Evolutionary conservation across 495 filamentous ascomycete genomes (phyloP).

Genomic region (Cenococcum geophilum): DNA sequence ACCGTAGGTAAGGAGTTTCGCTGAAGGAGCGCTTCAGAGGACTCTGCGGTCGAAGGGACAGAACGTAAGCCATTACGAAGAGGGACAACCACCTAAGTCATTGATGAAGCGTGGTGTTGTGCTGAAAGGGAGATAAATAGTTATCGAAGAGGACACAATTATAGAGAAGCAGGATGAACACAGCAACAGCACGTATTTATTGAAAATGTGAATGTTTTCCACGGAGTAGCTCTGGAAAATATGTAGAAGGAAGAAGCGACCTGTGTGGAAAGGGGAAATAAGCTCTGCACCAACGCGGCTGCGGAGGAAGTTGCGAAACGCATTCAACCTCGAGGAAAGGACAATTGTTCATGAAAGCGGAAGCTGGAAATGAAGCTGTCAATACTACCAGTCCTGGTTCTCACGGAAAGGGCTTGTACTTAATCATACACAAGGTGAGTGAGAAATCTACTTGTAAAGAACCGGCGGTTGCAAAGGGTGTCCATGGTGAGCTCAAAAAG

Average conservation of each 20-base stretch:
- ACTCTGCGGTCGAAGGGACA: slow-evolving; percentile 32
- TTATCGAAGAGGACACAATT: slow-evolving; percentile 9
- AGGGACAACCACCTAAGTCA: slow-evolving; percentile 13
- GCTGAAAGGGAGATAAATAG: slow-evolving; percentile 30
- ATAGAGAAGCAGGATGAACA: slow-evolving; percentile 6
- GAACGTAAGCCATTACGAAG: slow-evolving; percentile 30
- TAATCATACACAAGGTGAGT: too few relatives aligned
- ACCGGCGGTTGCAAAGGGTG: too few relatives aligned
- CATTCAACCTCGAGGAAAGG: too few relatives aligned
- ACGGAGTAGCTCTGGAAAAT: neutral
- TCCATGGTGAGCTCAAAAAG: too few relatives aligned
- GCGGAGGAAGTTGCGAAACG: too few relatives aligned
- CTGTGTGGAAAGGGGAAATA: neutral
- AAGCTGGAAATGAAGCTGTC: too few relatives aligned
- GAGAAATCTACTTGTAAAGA: too few relatives aligned
- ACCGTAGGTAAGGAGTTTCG: slow-evolving; percentile 29
- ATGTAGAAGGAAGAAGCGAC: neutral
- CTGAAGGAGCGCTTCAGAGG: slow-evolving; percentile 34
- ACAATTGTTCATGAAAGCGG: too few relatives aligned
- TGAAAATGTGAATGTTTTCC: neutral
- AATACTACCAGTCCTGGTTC: too few relatives aligned
- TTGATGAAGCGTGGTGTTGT: slow-evolving; percentile 8
- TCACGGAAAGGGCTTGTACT: too few relatives aligned
- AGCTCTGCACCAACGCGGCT: neutral
- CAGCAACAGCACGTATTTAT: neutral